Evolutionary conservation across 495 filamentous ascomycete species (phyloP), one percentile per base, ranked within the genome.

Genomic region (Evansstolkia leycettana): DNA sequence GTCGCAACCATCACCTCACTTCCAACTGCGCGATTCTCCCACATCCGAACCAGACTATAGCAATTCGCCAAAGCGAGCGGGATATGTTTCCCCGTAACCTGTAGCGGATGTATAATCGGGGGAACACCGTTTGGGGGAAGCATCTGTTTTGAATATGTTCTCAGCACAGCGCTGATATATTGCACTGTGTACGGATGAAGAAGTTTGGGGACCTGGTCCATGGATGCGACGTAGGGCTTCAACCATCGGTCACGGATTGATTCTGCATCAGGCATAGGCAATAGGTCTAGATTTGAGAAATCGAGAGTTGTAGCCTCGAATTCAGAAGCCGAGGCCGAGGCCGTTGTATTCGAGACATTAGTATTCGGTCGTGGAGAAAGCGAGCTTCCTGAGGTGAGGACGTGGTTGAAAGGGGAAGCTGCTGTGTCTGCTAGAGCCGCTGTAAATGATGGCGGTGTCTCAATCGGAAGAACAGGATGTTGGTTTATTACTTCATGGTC

Each of bases 1-100:
- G 47, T 36, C 3, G 50, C 26, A 2, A 61, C 54, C 23, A 62
- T 47, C 0, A 11, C 30, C 37, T 70, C 58, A 25, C 60, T 65
- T 3, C 64, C 64, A 0, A 61, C 44, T 10, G 46, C 46, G 15
- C 14, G 31, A 2, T 51, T 49, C 13, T 55, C 46, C 50, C 61
- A 69, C 36, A 68, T 56, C 1, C 64, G 58, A 10, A 67, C 55
- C 11, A 69, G 29, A 35, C 57, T 62, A 3, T 57, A 46, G 29
- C 66, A 69, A 17, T 55, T 62, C 14, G 62, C 57, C 28, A 70
- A 44, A 0, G 58, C 47, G 6, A 37, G 45, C 8, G 50, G 42
- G 11, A 51, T 34, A 10, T 41, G 34, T 6, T 28, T 15, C 0
- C 24, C 33, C 2, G 17, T 18, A 0, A 61, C 18, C 35, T 67